phyloP scores from a whole-genome alignment of 1,139 yeast species.

The Debaryomyces fabryi region DNA sequence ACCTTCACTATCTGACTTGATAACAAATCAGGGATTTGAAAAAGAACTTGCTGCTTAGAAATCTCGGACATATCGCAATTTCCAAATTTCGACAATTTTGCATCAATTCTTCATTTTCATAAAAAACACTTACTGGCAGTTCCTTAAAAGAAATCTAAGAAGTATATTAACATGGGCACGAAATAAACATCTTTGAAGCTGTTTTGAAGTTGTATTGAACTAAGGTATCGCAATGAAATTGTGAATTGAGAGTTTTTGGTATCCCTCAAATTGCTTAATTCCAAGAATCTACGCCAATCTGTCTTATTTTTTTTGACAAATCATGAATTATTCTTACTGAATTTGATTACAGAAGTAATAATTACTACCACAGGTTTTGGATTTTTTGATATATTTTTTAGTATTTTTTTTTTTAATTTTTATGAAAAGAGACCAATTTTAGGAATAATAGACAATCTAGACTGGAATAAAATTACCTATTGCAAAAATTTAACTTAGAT shows the following conservation, averaged over 20 bases:
- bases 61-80: constrained; percentile 4
- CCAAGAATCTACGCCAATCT: neutral
- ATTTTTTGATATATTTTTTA: neutral
- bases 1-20: no score
- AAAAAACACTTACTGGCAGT: neutral
- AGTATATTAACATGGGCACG: no score
- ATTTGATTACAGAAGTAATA: neutral
- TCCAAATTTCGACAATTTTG: neutral
- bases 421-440: neutral
- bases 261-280: neutral
- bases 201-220: no score
- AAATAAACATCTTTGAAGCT: no score
- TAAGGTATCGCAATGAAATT: no score
- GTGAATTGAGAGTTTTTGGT: neutral
- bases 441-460: neutral
- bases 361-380: neutral
- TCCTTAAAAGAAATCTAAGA: neutral
- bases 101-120: neutral
- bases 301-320: neutral
- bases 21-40: neutral
- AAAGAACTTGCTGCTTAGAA: neutral
- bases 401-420: neutral
- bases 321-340: neutral
- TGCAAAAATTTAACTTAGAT: no score
- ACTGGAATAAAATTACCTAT: no score